Conservation (phyloP, 257 asterid genomes). For the Rauvolfia tetraphylla region DNA sequence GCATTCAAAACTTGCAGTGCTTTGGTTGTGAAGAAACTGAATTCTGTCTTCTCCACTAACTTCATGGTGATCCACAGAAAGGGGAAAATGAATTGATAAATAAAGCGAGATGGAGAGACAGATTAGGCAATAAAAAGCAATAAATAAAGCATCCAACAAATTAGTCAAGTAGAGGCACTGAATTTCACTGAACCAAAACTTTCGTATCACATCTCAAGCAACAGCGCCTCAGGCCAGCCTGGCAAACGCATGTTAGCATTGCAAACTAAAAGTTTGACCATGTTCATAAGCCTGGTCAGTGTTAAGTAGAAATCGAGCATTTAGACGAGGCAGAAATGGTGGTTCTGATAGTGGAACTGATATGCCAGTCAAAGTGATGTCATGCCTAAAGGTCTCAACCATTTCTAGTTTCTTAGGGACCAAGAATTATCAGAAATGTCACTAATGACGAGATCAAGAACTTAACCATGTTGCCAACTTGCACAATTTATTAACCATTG, state of each 20-base stretch:
- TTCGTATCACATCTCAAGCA: background rate
- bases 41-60: constrained; percentile 93
- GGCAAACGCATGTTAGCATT: background rate
- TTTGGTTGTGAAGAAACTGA: constrained; percentile 95
- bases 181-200: background rate
- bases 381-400: background rate
- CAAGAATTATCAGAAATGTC: background rate
- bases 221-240: background rate
- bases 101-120: background rate
- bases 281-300: background rate
- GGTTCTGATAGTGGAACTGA: background rate
- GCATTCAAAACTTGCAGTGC: constrained; percentile 85
- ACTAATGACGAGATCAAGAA: background rate
- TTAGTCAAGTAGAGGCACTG: background rate
- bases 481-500: background rate
- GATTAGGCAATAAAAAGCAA: background rate
- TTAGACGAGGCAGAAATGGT: background rate
- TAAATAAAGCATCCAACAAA: background rate
- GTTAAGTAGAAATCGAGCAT: background rate
- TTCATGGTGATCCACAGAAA: constrained; percentile 32
- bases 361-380: background rate
- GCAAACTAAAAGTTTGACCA: background rate
- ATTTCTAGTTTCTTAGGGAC: background rate
- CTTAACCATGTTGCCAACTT: background rate
- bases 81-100: background rate